These are phyloP conservation scores for Pholiota microspora DNA, from an alignment of 768 basidiomycete species.

Conservation along the genomic window DNA sequence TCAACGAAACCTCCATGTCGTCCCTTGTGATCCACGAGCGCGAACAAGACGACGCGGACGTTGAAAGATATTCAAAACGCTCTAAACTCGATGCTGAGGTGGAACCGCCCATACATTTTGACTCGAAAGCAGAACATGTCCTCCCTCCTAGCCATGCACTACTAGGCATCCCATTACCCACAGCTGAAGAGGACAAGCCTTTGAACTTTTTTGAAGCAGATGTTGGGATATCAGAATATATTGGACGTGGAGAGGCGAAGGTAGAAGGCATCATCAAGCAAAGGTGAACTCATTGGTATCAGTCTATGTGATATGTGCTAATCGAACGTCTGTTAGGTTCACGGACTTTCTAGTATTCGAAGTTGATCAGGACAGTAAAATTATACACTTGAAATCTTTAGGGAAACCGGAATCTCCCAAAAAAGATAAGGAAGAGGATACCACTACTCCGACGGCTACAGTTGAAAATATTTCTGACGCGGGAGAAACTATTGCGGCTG, in stretches of 20 bases:
- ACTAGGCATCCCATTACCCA: constrained; percentile 56
- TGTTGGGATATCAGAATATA: constrained; percentile 90
- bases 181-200: constrained; percentile 44
- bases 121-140: constrained; percentile 37
- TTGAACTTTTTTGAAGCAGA: constrained; percentile 72
- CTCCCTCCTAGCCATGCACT: constrained; percentile 77
- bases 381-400: constrained; percentile 79
- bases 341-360: constrained; percentile 97
- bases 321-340: constrained; percentile 52
- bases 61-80: constrained; percentile 44
- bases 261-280: constrained; percentile 97
- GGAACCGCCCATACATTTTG: constrained; percentile 6
- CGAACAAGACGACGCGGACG: constrained; percentile 45
- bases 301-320: no score
- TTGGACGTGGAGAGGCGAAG: constrained; percentile 63
- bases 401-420: constrained; percentile 62
- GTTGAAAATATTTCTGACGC: neutral
- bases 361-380: constrained; percentile 77
- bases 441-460: neutral
- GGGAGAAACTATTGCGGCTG: neutral
- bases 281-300: constrained; percentile 49
- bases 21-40: constrained; percentile 45
- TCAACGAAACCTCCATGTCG: constrained; percentile 15
- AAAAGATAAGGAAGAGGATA: constrained; percentile 27
- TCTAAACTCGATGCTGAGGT: constrained; percentile 32